Base-by-base conservation (phyloP, 2,329 filamentous ascomycete species). In the Exophiala sideris region DNA sequence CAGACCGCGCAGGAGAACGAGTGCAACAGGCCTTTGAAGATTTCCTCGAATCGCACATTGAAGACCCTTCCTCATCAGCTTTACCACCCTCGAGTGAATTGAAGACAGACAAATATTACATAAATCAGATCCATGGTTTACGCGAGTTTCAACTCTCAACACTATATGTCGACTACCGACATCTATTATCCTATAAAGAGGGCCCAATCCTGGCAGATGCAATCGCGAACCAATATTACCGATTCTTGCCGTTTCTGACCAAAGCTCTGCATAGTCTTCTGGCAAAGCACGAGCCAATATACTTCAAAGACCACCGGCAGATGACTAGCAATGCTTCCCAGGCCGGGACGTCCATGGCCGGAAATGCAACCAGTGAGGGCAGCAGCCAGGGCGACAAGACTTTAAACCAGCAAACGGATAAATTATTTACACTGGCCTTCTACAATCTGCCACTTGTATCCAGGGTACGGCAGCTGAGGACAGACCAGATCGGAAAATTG, bases 391-490 rank as follows among this genome's bases (percentile, higher is more conserved):
- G 77, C 44, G 83, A 85, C 64, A 87, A 89, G 73, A 95, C 89
- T 29, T 84, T 86, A 51, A 90, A 96, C 70, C 91, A 96, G 71
- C 91, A 96, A 74, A 96, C 94, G 0, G 94, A 99, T 74, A 96
- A 95, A 76, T 79, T 99, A 35, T 97, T 99, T 71, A 84, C 90
- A 3, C 79, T 96, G 48, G 91, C 91, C 32, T 95, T 96, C 66
- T 96, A 96, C 76, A 95, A 96, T 68, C 76, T 96, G 24, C 89
- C 91, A 0, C 79, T 96, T 1, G 88, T 96, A 11, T 94, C 90
- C 1, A 81, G 91, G 61, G 83, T 96, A 52, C 88, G 91, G 56
- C 86, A 90, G 65, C 77, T 99, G 59, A 86, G 94, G 32, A 95
- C 94, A 21, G 81, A 84, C 58, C 91, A 96, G 64, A 95, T 99